These are phyloP conservation scores for Trichophyton equinum DNA, from an alignment of 2,329 filamentous ascomycete species.

Conservation along the genomic window DNA sequence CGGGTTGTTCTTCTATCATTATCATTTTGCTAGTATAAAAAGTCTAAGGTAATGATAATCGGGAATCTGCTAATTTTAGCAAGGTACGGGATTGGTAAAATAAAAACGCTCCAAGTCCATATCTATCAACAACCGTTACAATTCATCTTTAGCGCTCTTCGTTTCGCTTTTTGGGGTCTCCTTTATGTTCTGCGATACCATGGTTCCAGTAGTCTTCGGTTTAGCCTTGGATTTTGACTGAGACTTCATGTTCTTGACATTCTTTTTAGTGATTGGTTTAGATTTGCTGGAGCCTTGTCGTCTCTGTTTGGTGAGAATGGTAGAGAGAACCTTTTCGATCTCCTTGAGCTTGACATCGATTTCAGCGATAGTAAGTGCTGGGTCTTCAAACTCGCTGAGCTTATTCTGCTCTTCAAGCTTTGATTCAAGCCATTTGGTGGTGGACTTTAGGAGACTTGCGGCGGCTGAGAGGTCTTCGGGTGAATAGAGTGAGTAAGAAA, in stretches of 20 bases:
- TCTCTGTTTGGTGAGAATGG: slow-evolving; percentile 56
- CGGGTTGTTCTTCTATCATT: background rate
- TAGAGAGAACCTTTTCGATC: slow-evolving; percentile 56
- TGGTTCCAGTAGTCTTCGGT: background rate
- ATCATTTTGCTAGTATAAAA: slow-evolving; percentile 1
- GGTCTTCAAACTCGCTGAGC: slow-evolving; percentile 58
- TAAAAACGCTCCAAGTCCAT: background rate
- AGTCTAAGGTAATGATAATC: background rate
- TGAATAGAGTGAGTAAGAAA: slow-evolving; percentile 56
- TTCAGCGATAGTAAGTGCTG: slow-evolving; percentile 60
- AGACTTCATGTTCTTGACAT: background rate
- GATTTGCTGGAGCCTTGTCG: slow-evolving; percentile 15
- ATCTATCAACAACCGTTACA: background rate
- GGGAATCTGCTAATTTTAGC: background rate
- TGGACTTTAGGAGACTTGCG: slow-evolving; percentile 49
- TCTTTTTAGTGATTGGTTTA: background rate
- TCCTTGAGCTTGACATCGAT: slow-evolving; percentile 55
- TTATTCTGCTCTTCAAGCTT: slow-evolving; percentile 59
- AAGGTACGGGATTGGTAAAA: background rate
- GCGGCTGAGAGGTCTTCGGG: slow-evolving; percentile 58
- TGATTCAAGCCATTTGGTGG: slow-evolving; percentile 61
- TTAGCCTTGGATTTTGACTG: background rate
- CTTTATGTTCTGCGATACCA: background rate
- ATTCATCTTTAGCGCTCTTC: background rate
- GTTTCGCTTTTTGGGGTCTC: background rate